A percentile compares a stretch with the other conserved stretches of the same genome.
phyloP scores from a whole-genome alignment of 106 monocot genomes.

The Dendrobium chrysotoxum region DNA sequence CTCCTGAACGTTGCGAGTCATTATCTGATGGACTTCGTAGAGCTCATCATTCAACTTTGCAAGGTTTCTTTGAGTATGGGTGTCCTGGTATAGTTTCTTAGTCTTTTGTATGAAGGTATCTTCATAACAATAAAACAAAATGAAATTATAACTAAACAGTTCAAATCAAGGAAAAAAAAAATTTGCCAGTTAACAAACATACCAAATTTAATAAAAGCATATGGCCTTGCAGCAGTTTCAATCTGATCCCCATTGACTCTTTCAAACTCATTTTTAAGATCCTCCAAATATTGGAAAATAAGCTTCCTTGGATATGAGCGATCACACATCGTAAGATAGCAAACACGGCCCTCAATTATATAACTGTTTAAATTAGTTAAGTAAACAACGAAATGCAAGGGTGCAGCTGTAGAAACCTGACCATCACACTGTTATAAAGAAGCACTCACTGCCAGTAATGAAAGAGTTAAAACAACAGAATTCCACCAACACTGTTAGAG shows the following conservation, averaged over 20 bases:
- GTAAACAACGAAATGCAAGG: conserved; percentile 13
- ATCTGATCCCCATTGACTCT: conserved; percentile 84
- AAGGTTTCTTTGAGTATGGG: conserved; percentile 84
- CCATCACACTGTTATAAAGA: too few species aligned
- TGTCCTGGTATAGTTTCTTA: conserved; percentile 91
- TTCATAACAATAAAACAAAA: conserved; percentile 17
- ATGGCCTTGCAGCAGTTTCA: conserved; percentile 97
- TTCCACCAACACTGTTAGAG: not conserved
- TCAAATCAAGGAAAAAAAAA: not conserved
- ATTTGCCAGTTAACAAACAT: conserved; percentile 9
- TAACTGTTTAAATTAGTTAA: conserved; percentile 62
- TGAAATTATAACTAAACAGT: not conserved
- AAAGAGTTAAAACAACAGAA: not conserved
- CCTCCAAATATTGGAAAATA: conserved; percentile 96
- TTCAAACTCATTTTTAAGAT: conserved; percentile 98
- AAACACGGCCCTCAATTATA: conserved; percentile 95
- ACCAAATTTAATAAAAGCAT: conserved; percentile 99
- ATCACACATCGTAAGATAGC: conserved; percentile 99
- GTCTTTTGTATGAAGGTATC: conserved; percentile 99
- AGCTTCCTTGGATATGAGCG: conserved; percentile 98
- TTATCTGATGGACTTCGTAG: conserved; percentile 97
- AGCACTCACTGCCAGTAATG: not conserved
- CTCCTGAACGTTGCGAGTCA: conserved; percentile 99
- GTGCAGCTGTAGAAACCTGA: not conserved
- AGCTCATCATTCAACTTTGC: conserved; percentile 98